Conservation (phyloP, 2,329 filamentous ascomycete genomes). For the Aureobasidium namibiae region DNA sequence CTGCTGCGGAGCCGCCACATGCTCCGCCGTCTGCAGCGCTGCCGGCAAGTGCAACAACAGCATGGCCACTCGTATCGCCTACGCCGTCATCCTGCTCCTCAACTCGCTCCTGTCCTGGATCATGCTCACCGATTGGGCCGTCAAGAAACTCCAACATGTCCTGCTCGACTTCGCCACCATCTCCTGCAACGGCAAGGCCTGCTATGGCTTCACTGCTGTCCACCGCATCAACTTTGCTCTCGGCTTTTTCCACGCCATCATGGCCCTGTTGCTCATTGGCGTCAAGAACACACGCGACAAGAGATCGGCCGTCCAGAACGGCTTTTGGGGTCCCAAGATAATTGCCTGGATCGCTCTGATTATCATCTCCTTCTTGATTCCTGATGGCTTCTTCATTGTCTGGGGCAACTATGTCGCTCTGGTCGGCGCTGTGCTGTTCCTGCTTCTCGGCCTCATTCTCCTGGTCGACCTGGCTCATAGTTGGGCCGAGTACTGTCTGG, state of each 20-base stretch:
- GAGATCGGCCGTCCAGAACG: slow-evolving; percentile 85
- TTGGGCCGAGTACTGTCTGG: slow-evolving; percentile 93
- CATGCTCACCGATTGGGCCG: slow-evolving; percentile 97
- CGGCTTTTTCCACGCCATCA: slow-evolving; percentile 82
- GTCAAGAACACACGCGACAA: slow-evolving; percentile 81
- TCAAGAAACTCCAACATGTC: slow-evolving; percentile 87
- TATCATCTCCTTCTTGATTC: slow-evolving; percentile 89
- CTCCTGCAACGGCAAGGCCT: slow-evolving; percentile 80
- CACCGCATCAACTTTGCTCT: slow-evolving; percentile 98
- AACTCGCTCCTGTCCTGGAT: slow-evolving; percentile 98
- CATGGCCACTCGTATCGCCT: slow-evolving; percentile 89
- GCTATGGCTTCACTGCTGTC: slow-evolving; percentile 91
- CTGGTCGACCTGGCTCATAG: slow-evolving; percentile 92
- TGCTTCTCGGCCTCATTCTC: slow-evolving; percentile 83
- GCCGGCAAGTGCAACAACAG: slow-evolving; percentile 97
- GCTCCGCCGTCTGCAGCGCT: slow-evolving; percentile 88
- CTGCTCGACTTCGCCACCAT: slow-evolving; percentile 96
- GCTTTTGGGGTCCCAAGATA: slow-evolving; percentile 97
- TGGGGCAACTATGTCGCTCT: slow-evolving; percentile 95
- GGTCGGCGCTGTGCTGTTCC: slow-evolving; percentile 81
- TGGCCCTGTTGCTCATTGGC: slow-evolving; percentile 77
- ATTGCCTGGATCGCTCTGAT: slow-evolving; percentile 81
- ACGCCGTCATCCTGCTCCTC: slow-evolving; percentile 76
- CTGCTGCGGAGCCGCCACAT: slow-evolving; percentile 94
- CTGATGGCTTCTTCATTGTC: slow-evolving; percentile 86